These are phyloP conservation scores for Verticillium nubilum DNA, from an alignment of 2,329 filamentous ascomycete genomes.

Conservation along the genomic window DNA sequence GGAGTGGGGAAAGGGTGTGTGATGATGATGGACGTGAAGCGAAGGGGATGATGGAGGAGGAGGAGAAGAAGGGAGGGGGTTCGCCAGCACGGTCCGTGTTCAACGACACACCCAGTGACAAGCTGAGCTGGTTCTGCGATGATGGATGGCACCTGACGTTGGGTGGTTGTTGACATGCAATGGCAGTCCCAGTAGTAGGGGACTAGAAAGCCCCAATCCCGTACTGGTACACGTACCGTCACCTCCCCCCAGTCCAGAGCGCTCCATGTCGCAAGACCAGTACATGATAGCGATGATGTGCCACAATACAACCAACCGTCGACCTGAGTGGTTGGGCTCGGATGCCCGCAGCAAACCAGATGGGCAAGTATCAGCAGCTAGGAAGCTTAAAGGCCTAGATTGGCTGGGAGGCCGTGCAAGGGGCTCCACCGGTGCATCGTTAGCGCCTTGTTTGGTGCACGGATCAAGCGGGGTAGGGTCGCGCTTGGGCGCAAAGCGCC, in stretches of 20 bases:
- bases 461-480: slow-evolving; percentile 1
- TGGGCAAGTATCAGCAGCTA: background rate
- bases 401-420: background rate
- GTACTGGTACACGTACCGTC: no score
- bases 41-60: background rate
- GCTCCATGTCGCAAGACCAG: background rate
- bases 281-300: background rate
- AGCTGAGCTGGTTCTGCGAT: background rate
- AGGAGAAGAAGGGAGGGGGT: background rate
- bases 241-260: background rate
- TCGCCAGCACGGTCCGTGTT: background rate
- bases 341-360: background rate
- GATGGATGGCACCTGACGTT: background rate
- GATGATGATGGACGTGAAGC: background rate
- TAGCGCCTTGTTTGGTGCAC: background rate
- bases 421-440: background rate
- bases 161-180: background rate
- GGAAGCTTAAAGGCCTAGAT: background rate
- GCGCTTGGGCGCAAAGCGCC: background rate
- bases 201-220: background rate
- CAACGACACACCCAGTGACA: background rate
- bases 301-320: background rate
- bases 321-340: background rate
- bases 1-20: background rate
- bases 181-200: background rate